These are phyloP conservation scores for Nakazawaea anatomiae DNA, from an alignment of 805 yeast genomes.

Conservation along the genomic window DNA sequence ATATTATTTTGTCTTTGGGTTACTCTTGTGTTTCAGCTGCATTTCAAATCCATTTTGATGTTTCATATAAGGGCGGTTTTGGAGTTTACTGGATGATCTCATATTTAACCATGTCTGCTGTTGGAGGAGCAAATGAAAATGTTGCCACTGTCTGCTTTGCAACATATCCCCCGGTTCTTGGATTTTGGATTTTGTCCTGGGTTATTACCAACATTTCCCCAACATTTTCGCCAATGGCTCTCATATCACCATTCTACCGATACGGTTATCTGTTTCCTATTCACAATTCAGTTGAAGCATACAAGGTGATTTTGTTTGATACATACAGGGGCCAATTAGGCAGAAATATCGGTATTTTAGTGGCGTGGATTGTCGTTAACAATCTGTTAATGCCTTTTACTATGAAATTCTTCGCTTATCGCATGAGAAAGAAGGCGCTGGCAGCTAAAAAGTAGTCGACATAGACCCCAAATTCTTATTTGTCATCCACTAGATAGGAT, in stretches of 20 bases:
- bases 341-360: slow-evolving; percentile 50
- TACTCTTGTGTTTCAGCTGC: slow-evolving; percentile 58
- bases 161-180: slow-evolving; percentile 55
- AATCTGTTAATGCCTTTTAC: slow-evolving; percentile 37
- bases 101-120: slow-evolving; percentile 65
- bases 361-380: slow-evolving; percentile 55
- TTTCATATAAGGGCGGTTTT: slow-evolving; percentile 57
- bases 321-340: slow-evolving; percentile 55
- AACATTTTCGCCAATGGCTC: slow-evolving; percentile 58
- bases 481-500: too few species aligned
- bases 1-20: slow-evolving; percentile 45
- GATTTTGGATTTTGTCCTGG: slow-evolving; percentile 69
- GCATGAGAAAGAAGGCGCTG: slow-evolving; percentile 23
- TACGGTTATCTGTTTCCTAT: slow-evolving; percentile 69
- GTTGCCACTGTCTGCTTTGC: slow-evolving; percentile 46
- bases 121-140: slow-evolving; percentile 72
- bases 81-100: slow-evolving; percentile 69
- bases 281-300: slow-evolving; percentile 57
- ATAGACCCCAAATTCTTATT: too few species aligned
- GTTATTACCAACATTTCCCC: slow-evolving; percentile 66
- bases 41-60: slow-evolving; percentile 54
- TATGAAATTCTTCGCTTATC: slow-evolving; percentile 33
- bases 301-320: slow-evolving; percentile 52
- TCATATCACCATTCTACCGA: slow-evolving; percentile 50
- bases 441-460: neutral